These are phyloP conservation scores for Phytophthora uliginosa DNA, from an alignment of 352 stramenopile species.

Conservation along the genomic window DNA sequence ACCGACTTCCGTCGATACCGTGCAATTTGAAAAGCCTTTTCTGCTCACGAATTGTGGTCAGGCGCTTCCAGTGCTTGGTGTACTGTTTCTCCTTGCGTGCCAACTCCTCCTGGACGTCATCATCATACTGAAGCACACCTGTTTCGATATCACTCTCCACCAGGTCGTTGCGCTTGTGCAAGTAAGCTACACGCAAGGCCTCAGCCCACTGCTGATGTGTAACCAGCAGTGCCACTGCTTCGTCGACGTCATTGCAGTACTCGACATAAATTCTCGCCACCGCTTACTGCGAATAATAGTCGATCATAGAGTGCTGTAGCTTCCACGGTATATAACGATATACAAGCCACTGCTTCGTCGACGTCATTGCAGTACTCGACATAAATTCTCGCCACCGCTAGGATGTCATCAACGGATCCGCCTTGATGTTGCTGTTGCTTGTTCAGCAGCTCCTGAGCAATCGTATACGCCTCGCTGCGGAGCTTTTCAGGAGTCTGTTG, in stretches of 20 bases:
- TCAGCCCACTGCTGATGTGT: constrained; percentile 68
- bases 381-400: constrained; percentile 64
- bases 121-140: constrained; percentile 51
- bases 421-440: constrained; percentile 37
- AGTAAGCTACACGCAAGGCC: constrained; percentile 61
- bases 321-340: too few relatives aligned
- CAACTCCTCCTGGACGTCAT: constrained; percentile 67
- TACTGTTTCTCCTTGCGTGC: constrained; percentile 54
- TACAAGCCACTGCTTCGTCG: constrained; percentile 77
- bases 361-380: constrained; percentile 81
- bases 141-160: constrained; percentile 82
- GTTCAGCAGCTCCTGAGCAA: constrained; percentile 64
- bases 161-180: constrained; percentile 68
- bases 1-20: constrained; percentile 77
- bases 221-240: constrained; percentile 77
- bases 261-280: constrained; percentile 75
- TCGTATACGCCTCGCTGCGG: constrained; percentile 53
- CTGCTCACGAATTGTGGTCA: constrained; percentile 77
- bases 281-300: too few relatives aligned
- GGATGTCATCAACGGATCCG: constrained; percentile 37
- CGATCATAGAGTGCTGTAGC: too few relatives aligned
- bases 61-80: constrained; percentile 61
- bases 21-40: constrained; percentile 84
- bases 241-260: constrained; percentile 78
- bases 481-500: constrained; percentile 39